Base-by-base conservation (phyloP, 2,329 filamentous ascomycete genomes). In the Fusarium fracticaudum region DNA sequence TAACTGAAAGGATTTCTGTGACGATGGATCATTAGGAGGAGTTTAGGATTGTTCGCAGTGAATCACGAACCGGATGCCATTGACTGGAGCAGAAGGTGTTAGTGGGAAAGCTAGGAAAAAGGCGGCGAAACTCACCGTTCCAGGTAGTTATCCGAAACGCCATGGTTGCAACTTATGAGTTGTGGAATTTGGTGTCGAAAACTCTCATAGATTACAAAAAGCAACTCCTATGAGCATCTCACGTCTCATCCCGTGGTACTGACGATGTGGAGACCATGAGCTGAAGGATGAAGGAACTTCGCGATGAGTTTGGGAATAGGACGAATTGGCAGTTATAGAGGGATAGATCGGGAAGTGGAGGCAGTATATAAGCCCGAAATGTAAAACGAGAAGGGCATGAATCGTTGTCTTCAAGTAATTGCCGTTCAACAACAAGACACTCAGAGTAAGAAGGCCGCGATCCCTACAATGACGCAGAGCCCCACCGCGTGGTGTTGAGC, bases 131-230 rank as follows among this genome's bases (percentile, higher is more conserved):
- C 88, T 80, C 82, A 94, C 93, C 93, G 84, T 96, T 96, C 93
- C 93, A 96, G 20, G 93, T 94, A 7, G 94, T 96, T 77, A 98
- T 94, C 70, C 94, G 91, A 73, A 97, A 85, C 22, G 87, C 88
- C 93, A 95, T 95, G 26, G 78, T 67, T 87, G 64, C 17, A 58
- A 13, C 29, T 51, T 45, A 22, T 29, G 22, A 22, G 3, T 29
- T 24, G 15, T 7, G 10, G 29, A 43, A 24, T 40, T 31, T 14
- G 10, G 5, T 9, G 35, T 5, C 3, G 9, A 31, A 1, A 41
- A 22, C 11, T 9, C n/a, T 55, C 20, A 58, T 20, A 41, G 38
- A 22, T 2, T n/a, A 35, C 20, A 7, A 33, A 15, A 53, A 18
- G 5, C 15, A 24, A 24, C 10, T 22, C 8, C 38, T 3, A 0